Evolutionary conservation across 1,284 basidiomycete species (phyloP).

Genomic region (Cutaneotrichosporon sp.): DNA sequence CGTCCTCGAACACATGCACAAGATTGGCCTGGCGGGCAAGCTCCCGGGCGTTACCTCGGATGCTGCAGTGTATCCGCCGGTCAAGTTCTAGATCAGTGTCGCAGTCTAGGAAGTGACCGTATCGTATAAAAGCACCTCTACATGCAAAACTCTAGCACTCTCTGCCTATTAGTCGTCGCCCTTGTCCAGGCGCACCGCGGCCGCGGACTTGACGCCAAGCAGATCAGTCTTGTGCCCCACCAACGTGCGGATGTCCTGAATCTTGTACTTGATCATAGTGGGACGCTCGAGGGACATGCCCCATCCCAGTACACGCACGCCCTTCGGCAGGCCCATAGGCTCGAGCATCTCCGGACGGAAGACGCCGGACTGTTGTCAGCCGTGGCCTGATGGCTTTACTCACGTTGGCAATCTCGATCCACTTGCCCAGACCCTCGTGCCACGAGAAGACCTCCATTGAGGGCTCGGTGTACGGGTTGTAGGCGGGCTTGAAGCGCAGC

Average conservation of each 20-base stretch:
- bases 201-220: slow-evolving; percentile 78
- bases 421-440: slow-evolving; percentile 88
- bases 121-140: neutral
- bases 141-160: too few species aligned
- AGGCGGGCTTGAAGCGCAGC: slow-evolving; percentile 85
- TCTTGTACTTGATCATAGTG: slow-evolving; percentile 95
- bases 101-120: too few species aligned
- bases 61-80: too few species aligned
- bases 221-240: slow-evolving; percentile 96
- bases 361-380: slow-evolving; percentile 76
- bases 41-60: too few species aligned
- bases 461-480: slow-evolving; percentile 85
- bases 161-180: slow-evolving; percentile 45
- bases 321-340: slow-evolving; percentile 97
- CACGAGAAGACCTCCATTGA: slow-evolving; percentile 99
- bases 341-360: slow-evolving; percentile 99
- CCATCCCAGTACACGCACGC: slow-evolving; percentile 96
- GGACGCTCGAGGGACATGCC: slow-evolving; percentile 91
- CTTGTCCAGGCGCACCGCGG: slow-evolving; percentile 74
- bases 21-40: slow-evolving; percentile 22
- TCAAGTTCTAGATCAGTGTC: too few species aligned
- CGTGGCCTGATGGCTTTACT: slow-evolving; percentile 15
- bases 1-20: slow-evolving; percentile 69
- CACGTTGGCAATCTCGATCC: slow-evolving; percentile 76
- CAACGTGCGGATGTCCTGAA: slow-evolving; percentile 93